Conservation (phyloP, 192 early-diverging fungal species). For the Coemansia sp. region DNA sequence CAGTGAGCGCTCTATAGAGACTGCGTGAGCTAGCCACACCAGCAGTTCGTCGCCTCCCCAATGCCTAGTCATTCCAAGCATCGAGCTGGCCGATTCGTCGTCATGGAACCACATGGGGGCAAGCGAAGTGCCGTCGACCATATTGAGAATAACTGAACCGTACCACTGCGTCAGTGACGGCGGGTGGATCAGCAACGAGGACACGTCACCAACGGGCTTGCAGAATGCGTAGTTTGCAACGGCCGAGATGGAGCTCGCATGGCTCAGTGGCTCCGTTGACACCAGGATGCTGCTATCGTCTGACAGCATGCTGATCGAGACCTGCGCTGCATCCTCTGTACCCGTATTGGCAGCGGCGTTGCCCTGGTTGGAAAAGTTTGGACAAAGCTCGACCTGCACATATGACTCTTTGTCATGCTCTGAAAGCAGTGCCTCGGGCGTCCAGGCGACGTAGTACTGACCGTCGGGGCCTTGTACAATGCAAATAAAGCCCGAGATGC, state of each 20-base stretch:
- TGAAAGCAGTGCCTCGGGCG: conserved; percentile 66
- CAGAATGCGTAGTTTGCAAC: conserved; percentile 65
- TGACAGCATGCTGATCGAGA: conserved; percentile 34
- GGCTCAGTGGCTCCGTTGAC: conserved; percentile 46
- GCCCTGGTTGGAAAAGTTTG: conserved; percentile 36
- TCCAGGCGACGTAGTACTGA: conserved; percentile 72
- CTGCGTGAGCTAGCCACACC: conserved; percentile 56
- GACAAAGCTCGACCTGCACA: conserved; percentile 63
- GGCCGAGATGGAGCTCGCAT: conserved; percentile 39
- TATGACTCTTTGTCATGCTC: conserved; percentile 64
- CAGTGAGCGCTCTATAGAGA: conserved; percentile 52
- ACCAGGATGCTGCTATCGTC: conserved; percentile 43
- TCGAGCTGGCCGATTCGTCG: conserved; percentile 63
- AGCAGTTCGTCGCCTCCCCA: conserved; percentile 78
- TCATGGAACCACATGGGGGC: conserved; percentile 79
- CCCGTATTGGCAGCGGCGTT: not conserved
- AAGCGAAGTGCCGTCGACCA: conserved; percentile 63
- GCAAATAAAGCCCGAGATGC: conserved; percentile 69
- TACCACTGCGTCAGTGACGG: conserved; percentile 71
- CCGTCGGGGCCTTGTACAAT: conserved; percentile 63
- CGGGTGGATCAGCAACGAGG: conserved; percentile 66
- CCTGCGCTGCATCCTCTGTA: conserved; percentile 12
- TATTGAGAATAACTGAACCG: conserved; percentile 68
- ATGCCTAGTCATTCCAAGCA: conserved; percentile 47
- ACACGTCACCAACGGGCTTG: conserved; percentile 59